Conservation (phyloP, 306 rosid genomes). For the Mimosa bimucronata region DNA sequence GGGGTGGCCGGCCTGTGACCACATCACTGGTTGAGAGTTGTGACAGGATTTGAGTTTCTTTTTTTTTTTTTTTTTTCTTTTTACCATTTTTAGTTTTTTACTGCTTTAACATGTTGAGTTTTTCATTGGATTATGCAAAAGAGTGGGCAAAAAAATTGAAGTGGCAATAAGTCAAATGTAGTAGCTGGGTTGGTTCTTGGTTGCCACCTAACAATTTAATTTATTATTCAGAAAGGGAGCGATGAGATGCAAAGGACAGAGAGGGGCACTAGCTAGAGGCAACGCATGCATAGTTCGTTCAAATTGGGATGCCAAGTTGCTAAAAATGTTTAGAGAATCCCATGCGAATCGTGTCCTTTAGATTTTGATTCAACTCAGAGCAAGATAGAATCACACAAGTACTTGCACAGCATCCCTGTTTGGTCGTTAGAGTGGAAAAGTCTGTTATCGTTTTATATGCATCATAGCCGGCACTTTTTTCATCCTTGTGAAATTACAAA, state of each 20-base stretch:
- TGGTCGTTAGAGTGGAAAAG: slow-evolving; percentile 35
- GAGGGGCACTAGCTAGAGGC: slow-evolving; percentile 6
- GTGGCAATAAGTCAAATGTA: slow-evolving; percentile 28
- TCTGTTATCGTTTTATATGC: slow-evolving; percentile 24
- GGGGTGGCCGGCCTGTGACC: background rate
- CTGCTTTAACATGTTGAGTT: background rate
- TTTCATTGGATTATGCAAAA: slow-evolving; percentile 19
- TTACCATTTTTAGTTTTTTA: no score
- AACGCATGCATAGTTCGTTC: background rate
- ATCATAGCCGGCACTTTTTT: slow-evolving; percentile 16
- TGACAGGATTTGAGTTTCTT: background rate
- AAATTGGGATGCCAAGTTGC: slow-evolving; percentile 26
- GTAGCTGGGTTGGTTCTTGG: slow-evolving; percentile 32
- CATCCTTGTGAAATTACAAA: background rate
- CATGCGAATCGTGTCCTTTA: slow-evolving; percentile 12
- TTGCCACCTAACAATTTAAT: slow-evolving; percentile 22
- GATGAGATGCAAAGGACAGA: background rate
- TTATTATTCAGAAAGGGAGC: background rate
- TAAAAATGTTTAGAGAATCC: slow-evolving; percentile 31
- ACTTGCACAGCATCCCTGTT: background rate
- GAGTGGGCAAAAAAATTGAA: background rate
- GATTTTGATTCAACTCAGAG: background rate
- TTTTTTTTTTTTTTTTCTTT: no score
- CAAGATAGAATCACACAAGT: slow-evolving; percentile 3
- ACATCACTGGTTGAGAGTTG: background rate